Conservation (phyloP, 1,284 basidiomycete genomes). For the Cerrena zonata region DNA sequence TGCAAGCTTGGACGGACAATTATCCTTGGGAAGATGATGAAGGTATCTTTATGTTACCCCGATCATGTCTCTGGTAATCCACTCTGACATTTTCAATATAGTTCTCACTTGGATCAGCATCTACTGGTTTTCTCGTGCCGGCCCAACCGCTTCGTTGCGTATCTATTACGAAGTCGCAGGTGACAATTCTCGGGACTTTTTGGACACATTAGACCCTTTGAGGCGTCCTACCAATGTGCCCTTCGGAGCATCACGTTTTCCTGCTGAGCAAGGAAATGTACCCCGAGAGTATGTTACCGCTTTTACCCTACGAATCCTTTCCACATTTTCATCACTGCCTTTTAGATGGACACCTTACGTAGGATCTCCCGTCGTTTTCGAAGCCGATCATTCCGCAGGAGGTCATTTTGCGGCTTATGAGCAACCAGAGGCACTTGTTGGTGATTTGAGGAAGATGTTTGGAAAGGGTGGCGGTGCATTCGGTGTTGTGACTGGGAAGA, state of each 20-base stretch:
- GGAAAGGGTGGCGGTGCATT: not conserved
- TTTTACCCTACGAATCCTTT: not conserved
- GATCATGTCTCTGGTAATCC: no score
- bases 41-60: slow-evolving; percentile 7
- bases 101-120: slow-evolving; percentile 37
- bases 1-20: slow-evolving; percentile 44
- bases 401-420: not conserved
- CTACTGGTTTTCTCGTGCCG: slow-evolving; percentile 34
- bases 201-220: not conserved
- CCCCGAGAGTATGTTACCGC: not conserved
- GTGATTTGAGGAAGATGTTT: no score
- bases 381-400: not conserved
- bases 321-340: not conserved
- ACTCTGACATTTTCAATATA: no score
- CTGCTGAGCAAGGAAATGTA: not conserved
- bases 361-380: not conserved
- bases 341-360: not conserved
- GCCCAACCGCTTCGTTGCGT: slow-evolving; percentile 32
- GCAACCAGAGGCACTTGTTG: not conserved
- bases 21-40: slow-evolving; percentile 52
- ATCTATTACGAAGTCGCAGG: slow-evolving; percentile 32
- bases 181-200: not conserved
- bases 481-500: not conserved
- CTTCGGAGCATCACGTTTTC: slow-evolving; percentile 1
- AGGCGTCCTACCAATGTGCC: slow-evolving; percentile 1